phyloP scores from a whole-genome alignment of 2,329 filamentous ascomycete species.

The Phaeosphaeria sp. region DNA sequence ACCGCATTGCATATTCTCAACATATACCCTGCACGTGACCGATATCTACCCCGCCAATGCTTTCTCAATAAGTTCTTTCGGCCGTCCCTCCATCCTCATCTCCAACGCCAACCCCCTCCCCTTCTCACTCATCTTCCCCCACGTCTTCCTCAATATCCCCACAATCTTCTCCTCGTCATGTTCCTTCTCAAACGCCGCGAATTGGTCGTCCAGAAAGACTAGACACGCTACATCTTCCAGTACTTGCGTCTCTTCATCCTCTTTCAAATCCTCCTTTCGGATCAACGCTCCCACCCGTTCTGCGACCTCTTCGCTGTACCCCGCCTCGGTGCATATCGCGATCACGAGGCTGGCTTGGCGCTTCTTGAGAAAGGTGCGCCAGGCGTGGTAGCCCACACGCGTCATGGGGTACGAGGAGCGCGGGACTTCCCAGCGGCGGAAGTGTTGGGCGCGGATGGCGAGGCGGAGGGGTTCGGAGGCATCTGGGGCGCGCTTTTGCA shows the following conservation, averaged over 20 bases:
- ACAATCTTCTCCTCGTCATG: conserved; percentile 81
- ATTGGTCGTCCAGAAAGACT: conserved; percentile 86
- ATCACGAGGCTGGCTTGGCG: conserved; percentile 69
- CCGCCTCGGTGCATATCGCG: conserved; percentile 60
- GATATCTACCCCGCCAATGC: conserved; percentile 40
- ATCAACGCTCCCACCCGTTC: conserved; percentile 74
- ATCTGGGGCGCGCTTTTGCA: conserved; percentile 64
- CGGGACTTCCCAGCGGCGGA: conserved; percentile 84
- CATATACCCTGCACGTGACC: conserved; percentile 10
- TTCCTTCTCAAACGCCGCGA: conserved; percentile 77
- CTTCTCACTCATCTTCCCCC: conserved; percentile 50
- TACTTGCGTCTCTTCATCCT: conserved; percentile 71
- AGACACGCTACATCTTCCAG: conserved; percentile 87
- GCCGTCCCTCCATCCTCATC: conserved; percentile 42
- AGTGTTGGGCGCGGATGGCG: conserved; percentile 84
- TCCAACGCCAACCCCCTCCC: conserved; percentile 43
- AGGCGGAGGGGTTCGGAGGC: conserved; percentile 73
- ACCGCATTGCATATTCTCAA: not conserved
- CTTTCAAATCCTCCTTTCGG: conserved; percentile 75
- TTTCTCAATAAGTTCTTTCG: conserved; percentile 40
- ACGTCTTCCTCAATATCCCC: conserved; percentile 51
- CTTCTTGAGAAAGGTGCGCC: conserved; percentile 77
- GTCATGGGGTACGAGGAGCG: conserved; percentile 76
- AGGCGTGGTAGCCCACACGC: conserved; percentile 77
- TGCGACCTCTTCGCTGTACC: conserved; percentile 62